Evolutionary conservation across 805 yeast genomes (phyloP).

Genomic region (Brettanomyces custersianus): DNA sequence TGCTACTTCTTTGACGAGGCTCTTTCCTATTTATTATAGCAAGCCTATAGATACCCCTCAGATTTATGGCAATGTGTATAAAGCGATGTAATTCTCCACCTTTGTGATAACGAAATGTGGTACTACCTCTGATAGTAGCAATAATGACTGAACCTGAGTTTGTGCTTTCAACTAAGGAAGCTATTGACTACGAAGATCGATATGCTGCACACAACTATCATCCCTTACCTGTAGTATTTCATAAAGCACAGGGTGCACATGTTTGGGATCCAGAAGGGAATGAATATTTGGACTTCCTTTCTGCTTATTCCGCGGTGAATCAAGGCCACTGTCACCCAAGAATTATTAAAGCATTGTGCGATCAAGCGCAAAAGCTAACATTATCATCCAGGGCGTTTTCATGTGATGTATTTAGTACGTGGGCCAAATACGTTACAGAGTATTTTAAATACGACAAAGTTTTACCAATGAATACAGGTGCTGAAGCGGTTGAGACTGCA

Average conservation of each 20-base stretch:
- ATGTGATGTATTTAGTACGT: slow-evolving; percentile 77
- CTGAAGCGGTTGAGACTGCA: slow-evolving; percentile 96
- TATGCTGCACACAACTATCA: slow-evolving; percentile 97
- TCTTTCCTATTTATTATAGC: no score
- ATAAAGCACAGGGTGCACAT: slow-evolving; percentile 79
- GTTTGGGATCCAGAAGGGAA: slow-evolving; percentile 99
- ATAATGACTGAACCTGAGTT: no score
- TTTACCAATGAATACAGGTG: slow-evolving; percentile 97
- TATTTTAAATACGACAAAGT: slow-evolving; percentile 87
- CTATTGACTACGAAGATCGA: slow-evolving; percentile 59
- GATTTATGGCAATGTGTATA: no score
- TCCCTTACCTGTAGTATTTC: slow-evolving; percentile 91
- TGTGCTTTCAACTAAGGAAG: slow-evolving; percentile 52
- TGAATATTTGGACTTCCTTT: slow-evolving; percentile 83
- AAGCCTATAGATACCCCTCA: no score
- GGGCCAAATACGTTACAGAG: slow-evolving; percentile 82
- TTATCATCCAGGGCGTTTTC: slow-evolving; percentile 90
- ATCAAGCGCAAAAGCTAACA: slow-evolving; percentile 80
- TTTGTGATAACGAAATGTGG: no score
- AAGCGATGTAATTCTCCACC: no score
- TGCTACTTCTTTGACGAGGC: neutral
- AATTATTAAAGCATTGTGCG: slow-evolving; percentile 73
- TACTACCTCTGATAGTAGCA: no score
- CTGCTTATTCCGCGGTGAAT: slow-evolving; percentile 95
- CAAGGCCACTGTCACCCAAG: slow-evolving; percentile 98